phyloP scores from a whole-genome alignment of 2,329 filamentous ascomycete species.

The Pseudomassariella vexata region DNA sequence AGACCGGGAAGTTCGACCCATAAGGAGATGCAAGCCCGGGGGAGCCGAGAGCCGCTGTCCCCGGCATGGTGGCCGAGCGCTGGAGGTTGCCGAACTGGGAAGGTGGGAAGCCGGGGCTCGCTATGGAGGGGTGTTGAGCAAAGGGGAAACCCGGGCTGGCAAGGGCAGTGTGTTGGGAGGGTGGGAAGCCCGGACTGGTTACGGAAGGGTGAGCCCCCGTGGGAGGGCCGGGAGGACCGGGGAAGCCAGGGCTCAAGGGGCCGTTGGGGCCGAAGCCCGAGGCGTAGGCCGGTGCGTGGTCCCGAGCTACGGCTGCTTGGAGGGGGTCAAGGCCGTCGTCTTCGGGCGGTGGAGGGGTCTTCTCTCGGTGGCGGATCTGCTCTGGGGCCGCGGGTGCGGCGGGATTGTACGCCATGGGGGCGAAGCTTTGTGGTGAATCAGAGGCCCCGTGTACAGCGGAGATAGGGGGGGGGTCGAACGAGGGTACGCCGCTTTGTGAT shows the following conservation, averaged over 20 bases:
- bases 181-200: slow-evolving; percentile 29
- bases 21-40: slow-evolving; percentile 37
- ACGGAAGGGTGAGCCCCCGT: slow-evolving; percentile 18
- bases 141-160: slow-evolving; percentile 11
- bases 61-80: slow-evolving; percentile 45
- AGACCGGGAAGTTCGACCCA: slow-evolving; percentile 36
- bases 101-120: slow-evolving; percentile 29
- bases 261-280: slow-evolving; percentile 37
- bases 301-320: slow-evolving; percentile 48
- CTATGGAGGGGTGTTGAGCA: slow-evolving; percentile 20
- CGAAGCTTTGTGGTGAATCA: slow-evolving; percentile 39
- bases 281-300: slow-evolving; percentile 47
- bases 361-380: slow-evolving; percentile 65
- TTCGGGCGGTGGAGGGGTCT: slow-evolving; percentile 69
- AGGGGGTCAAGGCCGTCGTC: slow-evolving; percentile 58
- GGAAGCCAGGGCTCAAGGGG: slow-evolving; percentile 32
- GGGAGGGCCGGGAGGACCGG: slow-evolving; percentile 10
- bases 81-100: slow-evolving; percentile 38
- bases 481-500: slow-evolving; percentile 19
- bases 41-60: slow-evolving; percentile 22
- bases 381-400: slow-evolving; percentile 73
- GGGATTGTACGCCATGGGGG: slow-evolving; percentile 71
- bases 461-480: slow-evolving; percentile 35
- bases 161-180: slow-evolving; percentile 24
- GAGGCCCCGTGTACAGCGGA: slow-evolving; percentile 21